Conservation (phyloP, 169 alveolate genomes). For the Eimeria necatrix region DNA sequence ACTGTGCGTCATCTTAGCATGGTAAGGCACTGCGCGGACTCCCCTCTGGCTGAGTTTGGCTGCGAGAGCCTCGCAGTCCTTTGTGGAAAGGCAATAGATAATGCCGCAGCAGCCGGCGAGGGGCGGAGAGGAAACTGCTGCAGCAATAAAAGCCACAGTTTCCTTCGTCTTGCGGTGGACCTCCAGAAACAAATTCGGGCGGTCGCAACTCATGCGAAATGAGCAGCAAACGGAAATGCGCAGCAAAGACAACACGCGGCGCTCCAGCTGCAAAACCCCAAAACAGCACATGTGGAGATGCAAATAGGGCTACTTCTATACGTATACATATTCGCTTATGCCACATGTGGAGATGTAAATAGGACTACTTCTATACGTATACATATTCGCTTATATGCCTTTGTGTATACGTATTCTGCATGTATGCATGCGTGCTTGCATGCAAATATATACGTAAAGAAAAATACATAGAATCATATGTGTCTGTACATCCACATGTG, state of each 20-base stretch:
- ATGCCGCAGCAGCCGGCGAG: conserved; percentile 85
- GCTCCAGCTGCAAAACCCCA: not conserved
- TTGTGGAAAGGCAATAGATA: conserved; percentile 96
- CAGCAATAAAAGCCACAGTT: not conserved
- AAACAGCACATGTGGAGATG: no score
- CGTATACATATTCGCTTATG: no score
- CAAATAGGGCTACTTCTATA: no score
- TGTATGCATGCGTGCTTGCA: no score
- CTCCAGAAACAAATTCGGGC: conserved; percentile 73
- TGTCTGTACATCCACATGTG: no score
- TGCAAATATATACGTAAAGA: not conserved
- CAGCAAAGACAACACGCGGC: conserved; percentile 77
- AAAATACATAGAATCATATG: not conserved
- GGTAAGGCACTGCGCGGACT: conserved; percentile 87
- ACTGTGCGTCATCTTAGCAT: conserved; percentile 59
- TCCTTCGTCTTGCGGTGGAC: conserved; percentile 37
- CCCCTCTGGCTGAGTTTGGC: conserved; percentile 85
- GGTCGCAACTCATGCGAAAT: conserved; percentile 51
- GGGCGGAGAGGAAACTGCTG: conserved; percentile 41
- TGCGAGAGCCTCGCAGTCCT: conserved; percentile 95
- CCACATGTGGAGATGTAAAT: no score
- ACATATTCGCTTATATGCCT: no score
- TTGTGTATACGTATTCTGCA: no score
- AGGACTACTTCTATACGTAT: no score
- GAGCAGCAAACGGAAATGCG: not conserved